Conservation (phyloP, 257 asterid genomes). For the Solanum sitiens region DNA sequence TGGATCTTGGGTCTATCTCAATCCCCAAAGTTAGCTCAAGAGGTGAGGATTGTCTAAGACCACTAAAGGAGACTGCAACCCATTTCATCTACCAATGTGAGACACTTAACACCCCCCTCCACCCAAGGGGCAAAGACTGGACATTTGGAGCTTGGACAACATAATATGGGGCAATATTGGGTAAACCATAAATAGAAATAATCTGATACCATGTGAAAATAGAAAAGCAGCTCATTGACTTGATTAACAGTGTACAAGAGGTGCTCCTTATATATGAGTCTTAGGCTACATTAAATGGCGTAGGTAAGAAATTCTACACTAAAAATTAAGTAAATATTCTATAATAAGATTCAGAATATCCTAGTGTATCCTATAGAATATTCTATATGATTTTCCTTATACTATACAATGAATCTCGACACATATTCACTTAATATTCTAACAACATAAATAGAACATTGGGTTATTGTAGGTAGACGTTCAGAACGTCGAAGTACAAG, state of each 20-base stretch:
- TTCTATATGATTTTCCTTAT: neutral
- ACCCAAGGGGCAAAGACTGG: neutral
- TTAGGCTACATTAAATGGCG: neutral
- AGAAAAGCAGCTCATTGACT: neutral
- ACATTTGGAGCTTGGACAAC: neutral
- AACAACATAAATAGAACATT: neutral
- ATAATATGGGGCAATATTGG: neutral
- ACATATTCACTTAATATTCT: neutral
- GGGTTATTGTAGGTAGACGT: neutral
- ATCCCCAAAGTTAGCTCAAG: neutral
- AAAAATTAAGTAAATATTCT: neutral
- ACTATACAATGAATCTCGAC: neutral
- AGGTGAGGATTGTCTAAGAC: neutral
- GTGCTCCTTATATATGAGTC: neutral
- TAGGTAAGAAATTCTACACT: neutral
- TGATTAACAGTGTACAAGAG: neutral
- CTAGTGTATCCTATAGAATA: neutral
- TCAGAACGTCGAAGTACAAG: neutral
- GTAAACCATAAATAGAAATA: neutral
- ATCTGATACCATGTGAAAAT: neutral
- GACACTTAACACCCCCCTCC: neutral
- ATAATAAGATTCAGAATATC: neutral
- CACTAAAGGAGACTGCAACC: neutral
- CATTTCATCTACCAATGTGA: neutral
- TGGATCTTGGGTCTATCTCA: neutral